Percentiles rank a stretch among this genome's conserved stretches.
phyloP scores from a whole-genome alignment of 176 grass and related monocot genomes.

The Lolium multiflorum region DNA sequence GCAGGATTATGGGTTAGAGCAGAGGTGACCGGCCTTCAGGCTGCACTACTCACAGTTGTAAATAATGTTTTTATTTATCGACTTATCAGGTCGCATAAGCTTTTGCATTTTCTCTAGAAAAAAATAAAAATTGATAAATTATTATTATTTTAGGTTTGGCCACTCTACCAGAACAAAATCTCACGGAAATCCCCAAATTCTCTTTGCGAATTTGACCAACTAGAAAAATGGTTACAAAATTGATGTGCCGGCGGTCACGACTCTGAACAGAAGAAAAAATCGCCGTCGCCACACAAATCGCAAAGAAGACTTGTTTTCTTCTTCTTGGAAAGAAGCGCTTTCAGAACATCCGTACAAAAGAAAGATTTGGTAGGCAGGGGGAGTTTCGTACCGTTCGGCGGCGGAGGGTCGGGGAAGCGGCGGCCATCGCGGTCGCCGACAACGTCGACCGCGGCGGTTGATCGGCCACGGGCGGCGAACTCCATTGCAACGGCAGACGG shows the following conservation, averaged over 20 bases:
- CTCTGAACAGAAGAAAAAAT: background rate
- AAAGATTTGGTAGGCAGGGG: background rate
- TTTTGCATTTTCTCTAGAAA: background rate
- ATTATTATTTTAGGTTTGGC: background rate
- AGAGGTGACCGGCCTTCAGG: background rate
- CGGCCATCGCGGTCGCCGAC: background rate
- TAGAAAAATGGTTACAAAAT: background rate
- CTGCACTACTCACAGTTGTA: background rate
- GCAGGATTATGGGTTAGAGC: background rate
- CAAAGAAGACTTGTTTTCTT: background rate
- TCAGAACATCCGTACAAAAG: background rate
- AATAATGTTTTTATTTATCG: background rate
- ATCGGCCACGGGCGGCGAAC: background rate
- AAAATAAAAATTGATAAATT: background rate
- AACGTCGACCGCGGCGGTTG: background rate
- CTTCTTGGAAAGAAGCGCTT: background rate
- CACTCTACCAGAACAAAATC: background rate
- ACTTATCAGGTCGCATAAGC: background rate
- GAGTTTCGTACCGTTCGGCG: background rate
- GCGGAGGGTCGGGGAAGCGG: conserved; percentile 4
- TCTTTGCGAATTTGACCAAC: background rate
- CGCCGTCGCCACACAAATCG: background rate
- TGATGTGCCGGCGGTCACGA: background rate
- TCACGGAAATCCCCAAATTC: background rate
- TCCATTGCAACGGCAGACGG: conserved; percentile 22